Evolutionary conservation across 139 green algal species (phyloP).

Genomic region (Haematococcus lacustris): DNA sequence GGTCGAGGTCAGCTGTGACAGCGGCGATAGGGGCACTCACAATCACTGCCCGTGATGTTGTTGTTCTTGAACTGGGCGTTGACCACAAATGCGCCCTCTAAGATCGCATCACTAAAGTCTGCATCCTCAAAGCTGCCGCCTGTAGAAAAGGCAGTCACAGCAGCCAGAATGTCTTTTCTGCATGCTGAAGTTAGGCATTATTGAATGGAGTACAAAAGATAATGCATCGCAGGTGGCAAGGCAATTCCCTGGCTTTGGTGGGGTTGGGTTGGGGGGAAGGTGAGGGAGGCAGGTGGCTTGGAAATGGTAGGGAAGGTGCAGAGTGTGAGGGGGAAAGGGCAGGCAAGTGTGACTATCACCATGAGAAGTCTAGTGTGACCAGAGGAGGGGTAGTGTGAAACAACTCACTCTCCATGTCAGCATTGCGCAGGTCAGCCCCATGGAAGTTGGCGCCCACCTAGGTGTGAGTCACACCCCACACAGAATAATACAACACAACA

Average conservation of each 20-base stretch:
- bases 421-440: slow-evolving; percentile 56
- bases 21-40: slow-evolving; percentile 10
- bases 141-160: neutral
- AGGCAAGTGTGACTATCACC: too few species aligned
- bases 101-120: slow-evolving; percentile 66
- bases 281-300: too few species aligned
- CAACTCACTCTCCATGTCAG: slow-evolving; percentile 66
- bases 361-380: too few species aligned
- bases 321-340: too few species aligned
- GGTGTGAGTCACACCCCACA: too few species aligned
- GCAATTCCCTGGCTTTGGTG: too few species aligned
- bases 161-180: neutral
- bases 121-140: slow-evolving; percentile 58
- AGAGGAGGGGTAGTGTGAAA: neutral
- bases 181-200: neutral
- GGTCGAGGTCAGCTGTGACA: too few species aligned
- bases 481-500: too few species aligned
- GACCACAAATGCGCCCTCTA: slow-evolving; percentile 67
- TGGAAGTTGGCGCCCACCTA: slow-evolving; percentile 57
- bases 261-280: too few species aligned
- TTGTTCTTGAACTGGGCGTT: slow-evolving; percentile 49
- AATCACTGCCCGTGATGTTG: slow-evolving; percentile 41
- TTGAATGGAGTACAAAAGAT: too few species aligned
- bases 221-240: too few species aligned
- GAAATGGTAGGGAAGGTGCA: too few species aligned